Evolutionary conservation across 2,329 filamentous ascomycete genomes (phyloP).

Genomic region (Fusarium sp.): DNA sequence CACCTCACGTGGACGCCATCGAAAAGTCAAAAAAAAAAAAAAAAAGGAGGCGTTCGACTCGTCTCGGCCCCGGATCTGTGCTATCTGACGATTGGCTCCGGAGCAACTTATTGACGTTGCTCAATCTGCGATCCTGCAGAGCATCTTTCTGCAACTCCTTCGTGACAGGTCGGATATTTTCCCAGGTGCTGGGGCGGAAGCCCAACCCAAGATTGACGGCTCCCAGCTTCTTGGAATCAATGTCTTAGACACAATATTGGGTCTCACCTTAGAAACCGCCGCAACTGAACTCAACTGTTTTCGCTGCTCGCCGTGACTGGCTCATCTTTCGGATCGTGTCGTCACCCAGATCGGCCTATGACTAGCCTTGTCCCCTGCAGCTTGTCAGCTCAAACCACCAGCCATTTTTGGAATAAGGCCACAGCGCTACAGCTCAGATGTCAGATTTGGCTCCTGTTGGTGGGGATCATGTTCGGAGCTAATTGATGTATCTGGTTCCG

Average conservation of each 20-base stretch:
- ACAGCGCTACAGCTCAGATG: conserved; percentile 20
- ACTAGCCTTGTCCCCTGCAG: conserved; percentile 29
- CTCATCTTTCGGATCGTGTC: conserved; percentile 18
- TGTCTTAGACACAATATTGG: conserved; percentile 37
- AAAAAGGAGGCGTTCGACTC: conserved; percentile 13
- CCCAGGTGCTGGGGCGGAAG: conserved; percentile 11
- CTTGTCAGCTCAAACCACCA: conserved; percentile 30
- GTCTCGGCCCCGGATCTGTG: background rate
- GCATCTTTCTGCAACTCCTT: background rate
- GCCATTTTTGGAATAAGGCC: conserved; percentile 27
- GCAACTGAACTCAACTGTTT: conserved; percentile 19
- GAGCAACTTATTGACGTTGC: conserved; percentile 8
- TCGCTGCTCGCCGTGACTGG: conserved; percentile 17
- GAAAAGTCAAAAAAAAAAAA: conserved; percentile 28
- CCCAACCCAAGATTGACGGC: conserved; percentile 21
- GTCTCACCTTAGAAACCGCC: conserved; percentile 24
- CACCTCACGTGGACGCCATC: conserved; percentile 6
- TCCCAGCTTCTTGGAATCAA: conserved; percentile 25
- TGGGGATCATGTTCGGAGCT: conserved; percentile 31
- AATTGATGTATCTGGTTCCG: conserved; percentile 27
- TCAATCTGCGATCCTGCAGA: conserved; percentile 35
- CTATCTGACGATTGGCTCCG: conserved; percentile 8
- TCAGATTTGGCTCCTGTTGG: conserved; percentile 12
- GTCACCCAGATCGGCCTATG: conserved; percentile 29
- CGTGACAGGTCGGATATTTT: conserved; percentile 38